These are phyloP conservation scores for Aspergillus fumigatus DNA, from an alignment of 2,329 filamentous ascomycete genomes.

Conservation along the genomic window DNA sequence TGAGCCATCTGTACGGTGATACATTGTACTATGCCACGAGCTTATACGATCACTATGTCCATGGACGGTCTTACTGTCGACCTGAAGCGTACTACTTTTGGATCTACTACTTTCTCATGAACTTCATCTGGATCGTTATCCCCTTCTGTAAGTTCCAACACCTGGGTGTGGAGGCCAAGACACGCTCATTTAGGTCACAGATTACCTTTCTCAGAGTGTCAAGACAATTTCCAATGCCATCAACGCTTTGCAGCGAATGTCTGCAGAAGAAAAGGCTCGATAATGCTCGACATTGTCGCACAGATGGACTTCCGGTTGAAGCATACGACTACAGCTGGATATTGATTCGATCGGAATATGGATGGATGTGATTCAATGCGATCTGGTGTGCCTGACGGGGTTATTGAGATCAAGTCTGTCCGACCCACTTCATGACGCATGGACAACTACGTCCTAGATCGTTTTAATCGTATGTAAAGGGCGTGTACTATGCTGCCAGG, in stretches of 20 bases:
- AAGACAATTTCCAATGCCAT: slow-evolving; percentile 27
- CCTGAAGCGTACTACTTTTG: slow-evolving; percentile 63
- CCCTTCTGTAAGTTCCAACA: slow-evolving; percentile 47
- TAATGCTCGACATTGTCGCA: slow-evolving; percentile 8
- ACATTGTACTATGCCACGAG: slow-evolving; percentile 61
- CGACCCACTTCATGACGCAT: neutral
- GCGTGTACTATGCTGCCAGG: neutral
- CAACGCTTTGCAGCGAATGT: slow-evolving; percentile 16
- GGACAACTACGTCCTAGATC: neutral
- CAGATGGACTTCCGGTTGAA: too few species aligned
- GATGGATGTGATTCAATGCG: neutral
- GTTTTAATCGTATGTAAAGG: neutral
- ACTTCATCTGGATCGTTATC: slow-evolving; percentile 62
- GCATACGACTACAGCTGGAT: neutral
- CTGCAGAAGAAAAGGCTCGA: slow-evolving; percentile 23
- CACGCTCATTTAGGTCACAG: slow-evolving; percentile 13
- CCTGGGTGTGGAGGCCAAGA: neutral
- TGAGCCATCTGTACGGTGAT: slow-evolving; percentile 62
- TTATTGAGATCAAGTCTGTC: neutral
- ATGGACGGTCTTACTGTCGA: slow-evolving; percentile 53
- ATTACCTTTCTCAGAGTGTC: slow-evolving; percentile 30
- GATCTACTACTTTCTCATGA: slow-evolving; percentile 63
- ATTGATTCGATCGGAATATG: neutral
- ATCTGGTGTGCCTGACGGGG: neutral
- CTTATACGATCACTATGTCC: slow-evolving; percentile 55